These are phyloP conservation scores for Agastache rugosa DNA, from an alignment of 257 asterid species.

Conservation along the genomic window DNA sequence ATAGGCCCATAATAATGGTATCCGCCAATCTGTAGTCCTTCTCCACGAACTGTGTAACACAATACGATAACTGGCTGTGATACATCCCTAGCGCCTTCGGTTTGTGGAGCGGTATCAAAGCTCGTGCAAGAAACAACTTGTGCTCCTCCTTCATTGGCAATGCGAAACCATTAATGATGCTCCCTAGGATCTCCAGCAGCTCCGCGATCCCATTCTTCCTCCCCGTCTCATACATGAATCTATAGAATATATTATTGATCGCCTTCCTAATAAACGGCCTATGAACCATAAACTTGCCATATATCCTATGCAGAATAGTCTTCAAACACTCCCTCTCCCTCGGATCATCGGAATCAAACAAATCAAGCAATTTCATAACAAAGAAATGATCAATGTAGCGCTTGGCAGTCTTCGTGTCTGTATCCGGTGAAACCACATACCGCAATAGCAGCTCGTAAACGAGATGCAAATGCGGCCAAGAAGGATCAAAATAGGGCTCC, in stretches of 20 bases:
- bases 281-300: slow-evolving; percentile 91
- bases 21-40: slow-evolving; percentile 83
- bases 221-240: slow-evolving; percentile 78
- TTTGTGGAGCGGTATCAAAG: slow-evolving; percentile 83
- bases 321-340: slow-evolving; percentile 92
- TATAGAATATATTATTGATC: slow-evolving; percentile 72
- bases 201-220: slow-evolving; percentile 83
- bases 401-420: slow-evolving; percentile 74
- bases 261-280: slow-evolving; percentile 91
- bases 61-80: slow-evolving; percentile 79
- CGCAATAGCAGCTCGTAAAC: slow-evolving; percentile 73
- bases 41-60: slow-evolving; percentile 77
- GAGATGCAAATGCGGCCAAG: slow-evolving; percentile 83
- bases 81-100: slow-evolving; percentile 65
- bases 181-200: slow-evolving; percentile 87
- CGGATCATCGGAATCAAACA: slow-evolving; percentile 84
- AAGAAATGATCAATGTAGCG: slow-evolving; percentile 76
- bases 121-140: slow-evolving; percentile 80
- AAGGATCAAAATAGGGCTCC: slow-evolving; percentile 69
- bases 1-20: slow-evolving; percentile 70
- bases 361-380: slow-evolving; percentile 67
- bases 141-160: slow-evolving; percentile 98
- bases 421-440: slow-evolving; percentile 71
- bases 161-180: slow-evolving; percentile 89
- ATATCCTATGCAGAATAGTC: slow-evolving; percentile 80